Base-by-base conservation (phyloP, 192 early-diverging fungal genomes). In the Backusella sp. region DNA sequence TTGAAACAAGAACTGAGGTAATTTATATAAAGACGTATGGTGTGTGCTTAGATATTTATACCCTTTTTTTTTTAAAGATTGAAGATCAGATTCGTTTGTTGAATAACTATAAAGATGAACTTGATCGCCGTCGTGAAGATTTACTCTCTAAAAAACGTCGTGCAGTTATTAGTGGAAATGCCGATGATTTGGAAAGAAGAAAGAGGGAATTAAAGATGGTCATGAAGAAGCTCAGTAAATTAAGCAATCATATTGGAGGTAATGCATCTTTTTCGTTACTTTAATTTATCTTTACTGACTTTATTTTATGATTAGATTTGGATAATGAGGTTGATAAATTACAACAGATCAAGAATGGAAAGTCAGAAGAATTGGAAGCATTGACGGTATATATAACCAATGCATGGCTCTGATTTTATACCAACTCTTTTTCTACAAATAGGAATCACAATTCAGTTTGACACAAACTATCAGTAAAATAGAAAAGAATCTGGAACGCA, bases 401-500 rank as follows among this genome's bases (percentile, higher is more conserved):
- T 32, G 32, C 8, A 53, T 8, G 3, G 9, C 11, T 39, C 11
- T 39, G 37, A 12, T 39, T 11, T 39, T 44, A 15, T 44, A 32
- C 32, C 32, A 32, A 32, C 32, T 17, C 15, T 5, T 15, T 15
- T 15, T 17, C 0, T 44, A 44, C 12, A 15, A 44, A 44, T 66
- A 75, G 69, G 15, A 44, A 6, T 53, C 49, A 30, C 70, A 71
- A 67, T 42, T 53, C 3, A 68, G 34, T 52, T 19, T 79, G 11
- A 30, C 42, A 34, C 53, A 70, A 32, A 36, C 17, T 23, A 75
- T 78, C 21, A 68, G 89, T 56, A 78, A 78, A 30, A 77, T 88
- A 32, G 88, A 92, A 66, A 87, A 90, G 53, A 84, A 85, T 41
- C 77, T 91, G 19, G 96, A 97, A 66, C 91, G 93, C 66, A 95